Base-by-base conservation (phyloP, 345 rosid genomes). In the Gossypium australe region DNA sequence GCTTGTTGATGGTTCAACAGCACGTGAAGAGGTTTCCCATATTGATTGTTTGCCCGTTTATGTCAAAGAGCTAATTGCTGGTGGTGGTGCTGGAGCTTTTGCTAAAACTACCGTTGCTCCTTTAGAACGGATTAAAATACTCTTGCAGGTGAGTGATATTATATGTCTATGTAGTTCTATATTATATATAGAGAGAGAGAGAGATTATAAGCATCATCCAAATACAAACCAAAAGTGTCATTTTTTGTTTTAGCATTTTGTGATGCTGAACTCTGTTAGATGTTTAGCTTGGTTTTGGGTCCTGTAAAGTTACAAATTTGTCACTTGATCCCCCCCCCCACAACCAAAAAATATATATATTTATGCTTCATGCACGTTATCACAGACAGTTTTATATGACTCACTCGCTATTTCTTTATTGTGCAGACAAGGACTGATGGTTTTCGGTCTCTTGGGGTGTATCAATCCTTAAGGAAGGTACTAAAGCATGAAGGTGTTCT, bases 41-140 rank as follows among this genome's bases (percentile, higher is more conserved):
- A 16, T 86, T 41, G 96, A 94, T 80, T 69, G 78, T 67, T 74
- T 94, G 80, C 98, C 98, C 55, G 87, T 90, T 78, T 89, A 89
- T 78, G 94, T 87, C 0, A 92, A 84, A 85, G 97, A 92, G 77
- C 97, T 94, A 65, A 88, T 94, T 73, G 97, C 98, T 62, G 98
- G 98, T 9, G 98, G 98, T 60, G 92, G 90, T 84, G 98, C 98
- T 24, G 98, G 98, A 1, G 98, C 88, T 9, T 71, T 94, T 78
- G 97, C 98, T 16, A 94, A 94, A 80, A 89, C 97, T 78, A 92
- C 92, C 7, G 92, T 92, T 77, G 98, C 98, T 3, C 98, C 98
- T 25, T 86, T 94, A 51, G 98, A 94, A 70, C 89, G 98, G 73
- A 87, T 79, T 79, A 94, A 94, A 77, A 94, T 94, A 72, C 89